Conservation (phyloP, 2,329 filamentous ascomycete genomes). For the Colletotrichum costaricense region DNA sequence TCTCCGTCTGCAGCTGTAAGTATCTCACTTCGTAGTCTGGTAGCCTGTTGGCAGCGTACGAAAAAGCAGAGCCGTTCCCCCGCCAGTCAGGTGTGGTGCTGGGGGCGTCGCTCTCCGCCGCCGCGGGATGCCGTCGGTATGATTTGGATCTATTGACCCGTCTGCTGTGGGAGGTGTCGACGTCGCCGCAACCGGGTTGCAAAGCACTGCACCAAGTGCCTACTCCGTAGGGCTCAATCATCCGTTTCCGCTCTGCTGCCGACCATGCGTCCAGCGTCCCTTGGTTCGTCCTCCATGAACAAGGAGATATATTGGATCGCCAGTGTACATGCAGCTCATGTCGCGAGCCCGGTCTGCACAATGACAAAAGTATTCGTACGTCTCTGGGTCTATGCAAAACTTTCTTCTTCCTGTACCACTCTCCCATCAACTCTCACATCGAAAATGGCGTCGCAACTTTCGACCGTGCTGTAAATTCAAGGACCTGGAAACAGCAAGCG, state of each 20-base stretch:
- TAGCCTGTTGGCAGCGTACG: neutral
- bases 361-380: neutral
- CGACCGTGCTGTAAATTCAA: neutral
- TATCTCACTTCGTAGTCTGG: neutral
- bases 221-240: neutral
- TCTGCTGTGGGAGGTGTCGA: neutral
- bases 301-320: conserved; percentile 5
- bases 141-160: conserved; percentile 18
- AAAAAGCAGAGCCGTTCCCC: conserved; percentile 15
- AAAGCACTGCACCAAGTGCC: neutral
- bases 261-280: neutral
- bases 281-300: neutral
- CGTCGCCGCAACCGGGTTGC: conserved; percentile 25
- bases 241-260: conserved; percentile 23
- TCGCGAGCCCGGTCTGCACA: neutral
- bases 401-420: conserved; percentile 2
- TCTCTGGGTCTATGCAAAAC: neutral
- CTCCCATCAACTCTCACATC: conserved; percentile 16
- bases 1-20: neutral
- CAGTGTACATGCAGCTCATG: neutral
- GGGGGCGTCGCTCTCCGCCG: conserved; percentile 16
- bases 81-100: conserved; percentile 16
- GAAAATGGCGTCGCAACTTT: conserved; percentile 2
- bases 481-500: neutral
- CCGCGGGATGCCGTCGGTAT: conserved; percentile 8